phyloP scores from a whole-genome alignment of 352 stramenopile genomes.

The Phytophthora agathidicida region DNA sequence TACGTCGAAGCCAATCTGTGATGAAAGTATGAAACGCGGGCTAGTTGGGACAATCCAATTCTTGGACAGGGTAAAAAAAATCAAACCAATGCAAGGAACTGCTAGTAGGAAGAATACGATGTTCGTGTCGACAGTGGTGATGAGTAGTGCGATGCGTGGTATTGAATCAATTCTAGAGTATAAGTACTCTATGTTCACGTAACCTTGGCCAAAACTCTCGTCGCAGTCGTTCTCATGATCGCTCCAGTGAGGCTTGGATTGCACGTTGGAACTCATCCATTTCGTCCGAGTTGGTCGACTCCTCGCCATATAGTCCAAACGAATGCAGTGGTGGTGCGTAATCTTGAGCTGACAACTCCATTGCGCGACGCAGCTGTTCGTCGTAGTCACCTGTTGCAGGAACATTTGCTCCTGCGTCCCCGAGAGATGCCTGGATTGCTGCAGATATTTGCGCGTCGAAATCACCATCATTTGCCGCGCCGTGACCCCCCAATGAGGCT shows the following conservation, averaged over 20 bases:
- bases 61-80: too few species aligned
- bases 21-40: conserved; percentile 26
- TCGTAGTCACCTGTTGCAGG: conserved; percentile 43
- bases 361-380: conserved; percentile 61
- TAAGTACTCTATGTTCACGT: conserved; percentile 9
- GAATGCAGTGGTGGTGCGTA: conserved; percentile 32
- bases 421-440: conserved; percentile 73
- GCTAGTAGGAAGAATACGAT: conserved; percentile 12
- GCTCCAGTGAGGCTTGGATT: conserved; percentile 79
- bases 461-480: conserved; percentile 15
- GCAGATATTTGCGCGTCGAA: conserved; percentile 68
- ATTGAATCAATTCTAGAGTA: conserved; percentile 30
- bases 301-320: conserved; percentile 22
- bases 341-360: conserved; percentile 71
- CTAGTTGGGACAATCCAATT: conserved; percentile 12
- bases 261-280: conserved; percentile 81
- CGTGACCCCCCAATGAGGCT: conserved; percentile 51
- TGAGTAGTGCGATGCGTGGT: conserved; percentile 22
- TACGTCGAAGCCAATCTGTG: conserved; percentile 84
- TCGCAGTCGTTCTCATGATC: conserved; percentile 33
- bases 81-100: background rate
- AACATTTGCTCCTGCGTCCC: conserved; percentile 10
- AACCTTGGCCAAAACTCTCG: conserved; percentile 15
- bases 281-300: conserved; percentile 53
- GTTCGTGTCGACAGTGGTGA: conserved; percentile 14